Evolutionary conservation across 345 rosid genomes (phyloP), one percentile per base, ranked within the genome.

Genomic region (Mangifera indica): DNA sequence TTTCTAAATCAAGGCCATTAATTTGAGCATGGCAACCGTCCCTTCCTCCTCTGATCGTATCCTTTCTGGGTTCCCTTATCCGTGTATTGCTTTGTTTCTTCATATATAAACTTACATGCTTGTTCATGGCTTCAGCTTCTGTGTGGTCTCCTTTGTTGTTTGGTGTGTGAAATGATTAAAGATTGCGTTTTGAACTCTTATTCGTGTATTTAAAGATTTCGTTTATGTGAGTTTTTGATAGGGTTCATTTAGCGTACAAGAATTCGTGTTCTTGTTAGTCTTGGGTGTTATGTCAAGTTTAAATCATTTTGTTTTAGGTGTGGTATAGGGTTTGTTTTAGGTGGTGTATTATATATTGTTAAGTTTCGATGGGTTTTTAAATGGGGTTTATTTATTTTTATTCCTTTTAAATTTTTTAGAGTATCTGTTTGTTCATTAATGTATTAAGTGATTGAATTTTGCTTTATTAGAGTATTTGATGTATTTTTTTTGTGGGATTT

Each of bases 21-120:
- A 66, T 72, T 78, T 63, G 37, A 17, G 29, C 84, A 87, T 89
- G 94, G 77, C 82, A 12, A 78, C 86, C 61, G 80, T 83, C 64
- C 49, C 84, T 70, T 66, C 74, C 58, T 72, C 89, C 51, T 73
- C 94, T 66, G 91, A 84, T 76, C 83, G 84, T 83, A 84, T 87
- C 89, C 84, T 72, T 81, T 3, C 79, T 67, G 42, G 29, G 70
- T 83, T 81, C 26, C 74, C 84, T 82, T 82, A 73, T 77, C 78
- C 84, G 70, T 83, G 84, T 78, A 75, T 29, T 71, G 82, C 72
- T 78, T 72, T 49, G 56, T 10, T 70, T 49, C 20, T 55, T 51
- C 26, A 1, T 13, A 24, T 46, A 64, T 15, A 8, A 18, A 5
- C 63, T 17, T 24, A 4, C n/a, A 10, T 52, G 58, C 15, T 21